Conservation (phyloP, 2,329 filamentous ascomycete species). For the Exserohilum rostratum region DNA sequence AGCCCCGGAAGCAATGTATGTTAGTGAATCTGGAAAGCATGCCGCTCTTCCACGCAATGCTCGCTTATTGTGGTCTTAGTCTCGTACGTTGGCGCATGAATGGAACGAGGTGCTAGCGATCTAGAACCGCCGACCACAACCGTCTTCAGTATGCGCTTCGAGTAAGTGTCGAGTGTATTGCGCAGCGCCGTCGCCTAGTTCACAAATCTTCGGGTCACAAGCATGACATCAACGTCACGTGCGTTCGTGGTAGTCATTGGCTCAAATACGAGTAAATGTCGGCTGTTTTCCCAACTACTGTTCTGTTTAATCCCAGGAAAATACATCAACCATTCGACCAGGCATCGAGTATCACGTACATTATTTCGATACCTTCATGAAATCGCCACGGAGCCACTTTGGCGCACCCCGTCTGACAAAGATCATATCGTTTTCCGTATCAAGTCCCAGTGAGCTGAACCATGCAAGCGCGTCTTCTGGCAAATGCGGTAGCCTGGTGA, state of each 20-base stretch:
- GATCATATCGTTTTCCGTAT: constrained; percentile 19
- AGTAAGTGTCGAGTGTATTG: neutral
- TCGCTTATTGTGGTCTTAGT: neutral
- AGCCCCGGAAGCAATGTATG: neutral
- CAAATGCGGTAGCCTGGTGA: constrained; percentile 14
- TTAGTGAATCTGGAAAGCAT: neutral
- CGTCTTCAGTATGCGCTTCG: neutral
- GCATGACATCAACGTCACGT: constrained; percentile 8
- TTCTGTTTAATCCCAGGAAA: neutral
- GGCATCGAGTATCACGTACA: neutral
- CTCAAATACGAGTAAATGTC: neutral
- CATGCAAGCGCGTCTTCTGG: constrained; percentile 12
- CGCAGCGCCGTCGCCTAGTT: neutral
- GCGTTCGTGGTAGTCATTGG: neutral
- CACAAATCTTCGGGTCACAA: neutral
- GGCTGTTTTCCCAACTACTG: neutral
- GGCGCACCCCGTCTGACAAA: constrained; percentile 14
- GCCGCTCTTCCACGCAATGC: neutral
- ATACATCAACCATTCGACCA: neutral
- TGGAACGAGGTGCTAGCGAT: neutral
- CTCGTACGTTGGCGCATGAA: neutral
- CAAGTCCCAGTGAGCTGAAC: constrained; percentile 12
- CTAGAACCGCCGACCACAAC: neutral
- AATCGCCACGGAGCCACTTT: constrained; percentile 15
- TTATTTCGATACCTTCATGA: constrained; percentile 11